A percentile compares a stretch with the other conserved stretches of the same genome.
These are phyloP conservation scores for Catunica adiposa DNA, from an alignment of 2,329 filamentous ascomycete genomes.

Conservation along the genomic window DNA sequence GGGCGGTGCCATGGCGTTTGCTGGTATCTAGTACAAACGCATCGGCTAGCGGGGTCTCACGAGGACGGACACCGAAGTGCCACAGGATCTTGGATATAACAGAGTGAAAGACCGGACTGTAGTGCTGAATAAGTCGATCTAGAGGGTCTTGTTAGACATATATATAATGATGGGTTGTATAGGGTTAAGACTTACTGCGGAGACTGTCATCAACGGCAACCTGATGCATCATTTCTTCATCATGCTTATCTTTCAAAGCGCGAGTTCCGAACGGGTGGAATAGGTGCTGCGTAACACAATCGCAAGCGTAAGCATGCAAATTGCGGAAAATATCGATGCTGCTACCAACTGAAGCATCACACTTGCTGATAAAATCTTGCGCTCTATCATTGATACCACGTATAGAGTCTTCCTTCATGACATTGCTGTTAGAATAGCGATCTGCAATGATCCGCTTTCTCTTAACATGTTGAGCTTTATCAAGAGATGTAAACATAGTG, in stretches of 20 bases:
- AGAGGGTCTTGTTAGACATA: not conserved
- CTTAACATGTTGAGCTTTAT: slow-evolving; percentile 44
- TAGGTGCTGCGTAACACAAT: slow-evolving; percentile 53
- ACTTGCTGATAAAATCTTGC: slow-evolving; percentile 36
- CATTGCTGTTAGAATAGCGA: slow-evolving; percentile 51
- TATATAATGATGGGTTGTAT: not conserved
- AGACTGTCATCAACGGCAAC: slow-evolving; percentile 51
- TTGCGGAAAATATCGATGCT: slow-evolving; percentile 46
- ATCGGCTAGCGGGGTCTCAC: slow-evolving; percentile 42
- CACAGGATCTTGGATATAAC: slow-evolving; percentile 28
- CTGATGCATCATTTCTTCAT: slow-evolving; percentile 51
- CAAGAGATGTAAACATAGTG: slow-evolving; percentile 44
- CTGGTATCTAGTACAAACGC: slow-evolving; percentile 39
- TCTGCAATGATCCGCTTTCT: slow-evolving; percentile 48
- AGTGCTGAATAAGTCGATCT: slow-evolving; percentile 45
- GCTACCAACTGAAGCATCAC: slow-evolving; percentile 26
- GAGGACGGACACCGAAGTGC: slow-evolving; percentile 34
- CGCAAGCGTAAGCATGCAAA: slow-evolving; percentile 51
- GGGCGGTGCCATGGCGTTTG: slow-evolving; percentile 28
- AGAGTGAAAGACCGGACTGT: slow-evolving; percentile 35
- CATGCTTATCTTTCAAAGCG: slow-evolving; percentile 36
- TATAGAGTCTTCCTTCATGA: slow-evolving; percentile 39
- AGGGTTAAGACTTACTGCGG: slow-evolving; percentile 34
- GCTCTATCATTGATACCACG: slow-evolving; percentile 42
- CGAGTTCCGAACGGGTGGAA: slow-evolving; percentile 49